Percentiles rank a stretch among this genome's conserved stretches.
Conservation (phyloP, 257 asterid genomes). For the Fraxinus pennsylvanica region DNA sequence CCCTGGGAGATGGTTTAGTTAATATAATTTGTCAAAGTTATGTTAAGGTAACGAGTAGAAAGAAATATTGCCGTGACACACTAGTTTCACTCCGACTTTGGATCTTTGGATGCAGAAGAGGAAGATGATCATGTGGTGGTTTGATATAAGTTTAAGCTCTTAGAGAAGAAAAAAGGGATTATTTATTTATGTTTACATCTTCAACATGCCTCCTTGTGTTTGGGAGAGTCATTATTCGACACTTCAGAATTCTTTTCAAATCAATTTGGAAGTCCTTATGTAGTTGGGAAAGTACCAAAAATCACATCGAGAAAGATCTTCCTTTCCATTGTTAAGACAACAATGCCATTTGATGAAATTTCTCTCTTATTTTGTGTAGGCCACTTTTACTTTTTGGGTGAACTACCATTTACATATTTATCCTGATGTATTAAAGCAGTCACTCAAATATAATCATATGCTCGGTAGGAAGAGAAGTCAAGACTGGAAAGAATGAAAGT, state of each 20-base stretch:
- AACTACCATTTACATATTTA: not conserved
- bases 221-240: not conserved
- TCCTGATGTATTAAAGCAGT: not conserved
- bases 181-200: not conserved
- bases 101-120: not conserved
- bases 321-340: constrained; percentile 8
- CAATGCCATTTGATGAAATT: not conserved
- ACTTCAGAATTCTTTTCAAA: not conserved
- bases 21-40: not conserved
- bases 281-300: constrained; percentile 6
- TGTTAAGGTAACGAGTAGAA: not conserved
- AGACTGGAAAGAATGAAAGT: not conserved
- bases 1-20: constrained; percentile 12
- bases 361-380: constrained; percentile 10
- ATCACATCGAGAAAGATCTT: constrained; percentile 2
- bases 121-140: not conserved
- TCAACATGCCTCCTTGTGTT: not conserved
- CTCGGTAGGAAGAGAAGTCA: not conserved
- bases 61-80: not conserved
- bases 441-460: not conserved
- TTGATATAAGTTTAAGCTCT: not conserved
- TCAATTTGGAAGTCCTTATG: constrained; percentile 11
- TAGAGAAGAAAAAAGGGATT: not conserved
- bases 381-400: not conserved
- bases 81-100: not conserved